phyloP scores from a whole-genome alignment of 164 flowering plant genomes.

The Annona squamosa region DNA sequence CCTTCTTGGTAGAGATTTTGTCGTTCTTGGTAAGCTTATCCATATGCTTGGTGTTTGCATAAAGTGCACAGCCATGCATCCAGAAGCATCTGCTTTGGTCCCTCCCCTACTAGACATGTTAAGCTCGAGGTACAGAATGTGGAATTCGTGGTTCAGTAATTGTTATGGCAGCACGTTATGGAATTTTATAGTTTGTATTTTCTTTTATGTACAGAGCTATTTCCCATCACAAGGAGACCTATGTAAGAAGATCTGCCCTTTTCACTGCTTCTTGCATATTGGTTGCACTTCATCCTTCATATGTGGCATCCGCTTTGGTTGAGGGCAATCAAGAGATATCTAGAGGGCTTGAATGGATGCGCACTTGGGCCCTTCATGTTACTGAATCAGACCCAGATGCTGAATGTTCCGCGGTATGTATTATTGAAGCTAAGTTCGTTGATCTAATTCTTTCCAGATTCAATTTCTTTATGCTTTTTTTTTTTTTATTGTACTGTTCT shows the following conservation, averaged over 20 bases:
- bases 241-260: constrained; percentile 82
- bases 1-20: constrained; percentile 79
- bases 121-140: constrained; percentile 54
- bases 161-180: background rate
- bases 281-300: constrained; percentile 83
- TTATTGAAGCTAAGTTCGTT: constrained; percentile 1
- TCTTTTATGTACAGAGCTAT: constrained; percentile 47
- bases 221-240: constrained; percentile 72
- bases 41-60: constrained; percentile 93
- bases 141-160: background rate
- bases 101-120: constrained; percentile 75
- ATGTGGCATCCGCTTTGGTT: constrained; percentile 59
- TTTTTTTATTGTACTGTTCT: background rate
- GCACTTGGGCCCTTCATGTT: constrained; percentile 69
- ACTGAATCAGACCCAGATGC: constrained; percentile 77
- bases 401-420: constrained; percentile 75
- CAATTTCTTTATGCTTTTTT: background rate
- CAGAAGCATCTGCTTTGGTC: constrained; percentile 89
- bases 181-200: background rate
- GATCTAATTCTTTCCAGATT: background rate
- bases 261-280: constrained; percentile 77
- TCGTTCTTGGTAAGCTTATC: constrained; percentile 87
- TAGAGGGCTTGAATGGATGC: constrained; percentile 89
- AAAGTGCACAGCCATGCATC: constrained; percentile 88
- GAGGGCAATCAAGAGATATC: constrained; percentile 70